Base-by-base conservation (phyloP, 352 stramenopile genomes). In the Phytophthora multivora region DNA sequence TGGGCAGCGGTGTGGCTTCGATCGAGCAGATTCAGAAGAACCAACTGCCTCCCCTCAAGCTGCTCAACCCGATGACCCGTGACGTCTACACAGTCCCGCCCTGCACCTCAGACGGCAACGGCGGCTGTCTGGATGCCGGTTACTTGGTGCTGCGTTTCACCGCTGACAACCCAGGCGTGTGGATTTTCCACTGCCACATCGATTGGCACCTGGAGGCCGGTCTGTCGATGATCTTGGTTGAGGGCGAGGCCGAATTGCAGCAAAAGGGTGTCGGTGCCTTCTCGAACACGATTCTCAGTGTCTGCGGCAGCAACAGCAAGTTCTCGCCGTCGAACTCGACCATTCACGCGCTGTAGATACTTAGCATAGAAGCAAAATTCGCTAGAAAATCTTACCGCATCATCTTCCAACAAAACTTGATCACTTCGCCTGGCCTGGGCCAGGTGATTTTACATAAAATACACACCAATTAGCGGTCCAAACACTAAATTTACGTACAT, bases 181-280 rank as follows among this genome's bases (percentile, higher is more conserved):
- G 69, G 73, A 59, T 75, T 19, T 40, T 81, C 47, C 73, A 81
- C 48, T 79, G 73, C 60, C 72, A 81, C 46, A 70, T 78, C 19
- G 72, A 77, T 7, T 78, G 65, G 57, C 72, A 81, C 36, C 41
- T 77, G 26, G 63, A 59, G 9, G 59, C 51, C 16, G 71, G 71
- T 38, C 31, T 77, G 25, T 58, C 70, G 15, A 73, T 69, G 63
- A 41, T 71, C 1, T 18, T 71, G 2, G 57, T 71, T 7, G 63
- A 68, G 36, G 63, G 63, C 15, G 57, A 68, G 46, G 26, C 54
- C 4, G 56, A 68, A 33, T 41, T 71, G 36, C 49, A 59, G 4
- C 38, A 51, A 23, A 51, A 38, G 23, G 59, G 50, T 12, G 46
- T 71, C 5, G 21, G 19, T 9, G 38, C 57, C 7, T 71, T 71